Evolutionary conservation across 345 rosid species (phyloP).

Genomic region (Eucalyptus cloeziana): DNA sequence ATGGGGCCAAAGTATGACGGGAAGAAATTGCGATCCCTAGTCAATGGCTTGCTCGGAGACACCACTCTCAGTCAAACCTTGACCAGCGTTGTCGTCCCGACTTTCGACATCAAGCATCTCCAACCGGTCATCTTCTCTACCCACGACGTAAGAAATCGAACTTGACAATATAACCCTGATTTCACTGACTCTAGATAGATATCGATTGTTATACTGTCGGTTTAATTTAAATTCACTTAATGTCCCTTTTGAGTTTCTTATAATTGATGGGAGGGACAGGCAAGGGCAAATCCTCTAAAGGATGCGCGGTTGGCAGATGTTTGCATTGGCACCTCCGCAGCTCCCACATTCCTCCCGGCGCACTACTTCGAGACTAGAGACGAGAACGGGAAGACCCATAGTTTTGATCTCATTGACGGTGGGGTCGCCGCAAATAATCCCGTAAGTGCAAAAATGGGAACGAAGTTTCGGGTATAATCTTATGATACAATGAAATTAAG

Average conservation of each 20-base stretch:
- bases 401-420: neutral
- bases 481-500: neutral
- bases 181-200: neutral
- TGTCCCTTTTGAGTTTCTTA: neutral
- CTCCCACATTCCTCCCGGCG: conserved; percentile 9
- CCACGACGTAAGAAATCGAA: neutral
- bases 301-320: conserved; percentile 8
- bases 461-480: neutral
- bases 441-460: neutral
- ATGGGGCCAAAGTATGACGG: neutral
- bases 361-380: neutral
- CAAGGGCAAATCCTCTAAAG: neutral
- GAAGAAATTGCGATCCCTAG: neutral
- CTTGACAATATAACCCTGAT: neutral
- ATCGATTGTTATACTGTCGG: neutral
- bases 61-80: neutral
- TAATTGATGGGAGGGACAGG: neutral
- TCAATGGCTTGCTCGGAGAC: neutral
- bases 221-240: neutral
- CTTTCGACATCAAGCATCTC: neutral
- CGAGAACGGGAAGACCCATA: neutral
- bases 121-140: neutral
- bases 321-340: conserved; percentile 13
- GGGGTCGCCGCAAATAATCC: neutral
- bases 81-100: neutral